A percentile compares a stretch with the other conserved stretches of the same genome.
These are phyloP conservation scores for Dimocarpus longan DNA, from an alignment of 345 rosid species.

Conservation along the genomic window DNA sequence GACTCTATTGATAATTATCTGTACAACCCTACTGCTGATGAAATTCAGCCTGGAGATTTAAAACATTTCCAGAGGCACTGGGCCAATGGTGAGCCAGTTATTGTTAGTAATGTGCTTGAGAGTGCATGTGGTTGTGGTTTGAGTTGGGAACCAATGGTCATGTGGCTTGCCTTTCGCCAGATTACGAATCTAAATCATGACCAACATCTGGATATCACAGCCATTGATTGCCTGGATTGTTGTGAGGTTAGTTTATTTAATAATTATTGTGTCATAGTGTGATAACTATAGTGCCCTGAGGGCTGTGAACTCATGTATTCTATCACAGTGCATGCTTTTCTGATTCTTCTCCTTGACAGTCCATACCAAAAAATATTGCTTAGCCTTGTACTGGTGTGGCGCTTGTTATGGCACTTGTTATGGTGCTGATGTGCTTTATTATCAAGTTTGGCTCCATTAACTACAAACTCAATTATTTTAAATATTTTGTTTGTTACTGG, in stretches of 20 bases:
- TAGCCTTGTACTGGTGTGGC: not conserved
- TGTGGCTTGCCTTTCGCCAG: constrained; percentile 71
- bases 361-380: not conserved
- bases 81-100: constrained; percentile 63
- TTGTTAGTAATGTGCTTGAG: constrained; percentile 58
- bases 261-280: not conserved
- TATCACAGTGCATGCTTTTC: not conserved
- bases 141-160: constrained; percentile 76
- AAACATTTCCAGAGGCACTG: constrained; percentile 66
- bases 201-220: constrained; percentile 36
- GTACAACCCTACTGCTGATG: constrained; percentile 44
- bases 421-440: not conserved
- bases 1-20: constrained; percentile 51
- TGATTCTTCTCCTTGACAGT: not conserved
- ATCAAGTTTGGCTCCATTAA: not conserved
- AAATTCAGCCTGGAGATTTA: constrained; percentile 39
- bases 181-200: constrained; percentile 33
- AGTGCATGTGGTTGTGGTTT: constrained; percentile 52
- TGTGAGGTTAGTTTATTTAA: constrained; percentile 39
- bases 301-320: not conserved
- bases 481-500: not conserved
- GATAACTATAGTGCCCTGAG: not conserved
- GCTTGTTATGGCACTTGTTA: not conserved
- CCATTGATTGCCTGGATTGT: constrained; percentile 54
- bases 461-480: not conserved